Base-by-base conservation (phyloP, 257 asterid species). In the Solanum sitiens region DNA sequence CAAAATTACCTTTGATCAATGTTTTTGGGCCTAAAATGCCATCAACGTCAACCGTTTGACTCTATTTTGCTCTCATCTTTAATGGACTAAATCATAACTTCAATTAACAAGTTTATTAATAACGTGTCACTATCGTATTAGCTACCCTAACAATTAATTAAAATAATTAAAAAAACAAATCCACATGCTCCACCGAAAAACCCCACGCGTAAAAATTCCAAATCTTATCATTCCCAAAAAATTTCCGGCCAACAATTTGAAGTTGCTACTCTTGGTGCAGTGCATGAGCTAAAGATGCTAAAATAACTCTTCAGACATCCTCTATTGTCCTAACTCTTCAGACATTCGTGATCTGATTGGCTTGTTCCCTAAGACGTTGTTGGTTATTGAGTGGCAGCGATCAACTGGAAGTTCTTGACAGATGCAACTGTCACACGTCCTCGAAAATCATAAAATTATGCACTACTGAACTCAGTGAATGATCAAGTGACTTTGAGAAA, bases 381-480 rank as follows among this genome's bases (percentile, higher is more conserved):
- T 20, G 94, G 88, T 0, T 93, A 91, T 44, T 88, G 95, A 4
- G 90, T 87, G 88, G 95, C 91, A 5, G 96, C 97, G 6, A 96
- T 95, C 91, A 96, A 83, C 89, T 96, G 98, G 70, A 96, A 96
- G 25, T 96, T 96, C 92, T 95, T 96, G 21, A 96, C 99, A 23
- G 98, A 96, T 2, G 99, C 98, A 40, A 96, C 99, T 0, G 99
- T 96, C 35, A 96, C 99, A 33, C 98, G 91, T 11, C 99, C 98
- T 5, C 98, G 90, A 25, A 96, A 95, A 87, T 95, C 95, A 5
- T 96, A 94, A 72, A 96, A 96, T 42, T 98, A 90, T 0, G 98
- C 86, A 91, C 98, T 95, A 80, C 95, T 94, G 92, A 96, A 96
- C 21, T 96, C 96, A 1, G 93, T 83, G 0, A 95, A 71, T 91